phyloP scores from a whole-genome alignment of 2,329 filamentous ascomycete species.

The Colletotrichum sp. region DNA sequence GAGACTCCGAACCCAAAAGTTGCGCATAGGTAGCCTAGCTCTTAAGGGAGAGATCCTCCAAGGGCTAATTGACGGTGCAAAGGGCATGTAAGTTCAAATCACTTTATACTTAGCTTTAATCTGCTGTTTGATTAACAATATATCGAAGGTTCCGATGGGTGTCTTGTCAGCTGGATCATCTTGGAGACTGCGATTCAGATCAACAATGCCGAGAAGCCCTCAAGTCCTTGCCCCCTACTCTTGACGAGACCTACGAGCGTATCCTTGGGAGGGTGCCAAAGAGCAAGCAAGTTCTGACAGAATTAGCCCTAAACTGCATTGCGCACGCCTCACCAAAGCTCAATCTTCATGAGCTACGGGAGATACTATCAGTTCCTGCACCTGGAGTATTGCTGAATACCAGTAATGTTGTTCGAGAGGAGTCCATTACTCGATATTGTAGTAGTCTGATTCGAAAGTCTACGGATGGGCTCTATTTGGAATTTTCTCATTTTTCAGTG shows the following conservation, averaged over 20 bases:
- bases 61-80: accelerated
- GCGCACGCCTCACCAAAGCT: not conserved
- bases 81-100: too few species aligned
- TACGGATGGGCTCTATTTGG: not conserved
- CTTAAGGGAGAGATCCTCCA: not conserved
- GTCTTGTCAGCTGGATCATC: not conserved
- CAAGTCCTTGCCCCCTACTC: not conserved
- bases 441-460: not conserved
- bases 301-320: not conserved
- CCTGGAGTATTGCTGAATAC: not conserved
- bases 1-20: not conserved
- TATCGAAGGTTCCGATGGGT: not conserved
- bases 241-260: not conserved
- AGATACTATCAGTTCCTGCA: not conserved
- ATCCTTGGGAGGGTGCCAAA: not conserved
- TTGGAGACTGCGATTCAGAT: not conserved
- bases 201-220: not conserved
- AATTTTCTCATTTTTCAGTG: constrained; percentile 4
- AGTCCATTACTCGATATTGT: not conserved
- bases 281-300: accelerated
- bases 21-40: not conserved
- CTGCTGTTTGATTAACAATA: too few species aligned
- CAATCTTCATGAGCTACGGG: accelerated
- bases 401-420: not conserved
- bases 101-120: too few species aligned